Evolutionary conservation across 2,329 filamentous ascomycete species (phyloP), one percentile per base, ranked within the genome.

Genomic region (Aspergillus spinulosporus): DNA sequence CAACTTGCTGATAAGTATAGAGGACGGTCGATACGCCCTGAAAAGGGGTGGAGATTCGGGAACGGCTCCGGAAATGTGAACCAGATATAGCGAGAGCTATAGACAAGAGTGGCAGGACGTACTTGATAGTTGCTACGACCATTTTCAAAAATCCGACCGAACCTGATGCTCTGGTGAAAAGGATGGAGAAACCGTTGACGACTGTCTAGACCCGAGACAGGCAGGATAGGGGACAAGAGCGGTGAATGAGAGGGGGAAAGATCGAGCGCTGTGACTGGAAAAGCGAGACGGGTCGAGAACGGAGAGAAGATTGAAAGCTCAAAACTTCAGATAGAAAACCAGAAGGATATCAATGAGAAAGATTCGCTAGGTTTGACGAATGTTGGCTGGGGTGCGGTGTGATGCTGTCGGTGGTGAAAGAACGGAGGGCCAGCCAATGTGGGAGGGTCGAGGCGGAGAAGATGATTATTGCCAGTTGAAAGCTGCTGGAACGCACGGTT

Each of bases 61-160:
- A 34, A 29, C 9, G 12, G 26, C 34, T 12, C 39, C 28, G 26
- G 36, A 45, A 55, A 50, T 52, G 49, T 46, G 50, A 50, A 46
- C 46, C 60, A 55, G 32, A 52, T 52, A 56, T 26, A 45, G 40
- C 15, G 36, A 37, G 31, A 58, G 56, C n/a, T 43, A 12, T 29
- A 47, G 42, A 44, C 43, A 42, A 56, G 42, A 40, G 42, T 40
- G 47, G 47, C 54, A 49, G 56, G 26, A 58, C 82, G 66, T 74
- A 85, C 83, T 85, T 85, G 74, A 85, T 85, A 61, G 83, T 85
- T 72, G 83, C 82, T 66, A 85, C 83, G 72, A 84, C 82, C 81
- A 83, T 83, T 62, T 70, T 78, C 66, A 49, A 58, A 50, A 59
- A 21, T 28, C 43, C 52, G 47, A 37, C 46, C 46, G 15, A 58